Base-by-base conservation (phyloP, 1,139 yeast species). In the Geotrichum cucujoidarum region DNA sequence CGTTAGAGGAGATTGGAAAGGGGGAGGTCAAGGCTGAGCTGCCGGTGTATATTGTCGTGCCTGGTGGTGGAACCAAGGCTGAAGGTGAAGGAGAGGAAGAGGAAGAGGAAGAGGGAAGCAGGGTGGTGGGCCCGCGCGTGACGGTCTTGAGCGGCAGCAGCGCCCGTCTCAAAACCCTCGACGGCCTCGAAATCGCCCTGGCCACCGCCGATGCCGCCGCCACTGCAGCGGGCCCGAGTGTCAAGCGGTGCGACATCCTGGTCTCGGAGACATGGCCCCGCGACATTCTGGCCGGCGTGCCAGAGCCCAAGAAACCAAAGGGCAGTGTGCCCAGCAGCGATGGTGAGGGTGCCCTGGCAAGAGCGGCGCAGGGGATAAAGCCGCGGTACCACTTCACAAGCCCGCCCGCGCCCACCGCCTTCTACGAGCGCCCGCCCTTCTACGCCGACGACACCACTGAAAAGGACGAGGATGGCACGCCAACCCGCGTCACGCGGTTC, bases 381-480 rank as follows among this genome's bases (percentile, higher is more conserved):
- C 62, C 64, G 2, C 50, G 58, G 16, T 60, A 60, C 40, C 55
- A 50, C 25, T 55, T 60, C 47, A 54, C 48, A 8, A 45, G 53
- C 10, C 14, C 11, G 2, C n/a, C 21, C 10, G 30, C 5, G 4
- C n/a, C 11, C 2, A 18, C 40, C 3, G 13, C 40, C 3, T 59
- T 54, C 40, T 58, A 58, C 56, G 65, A 62, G 45, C 53, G 62
- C 14, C 50, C 52, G 10, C 64, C 65, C 0, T 61, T 53, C 47
- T 47, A 42, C 17, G 48, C 58, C 41, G 45, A 46, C 10, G 42
- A 27, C 10, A 55, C 39, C 11, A 35, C 43, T 17, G 40, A 48
- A 1, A 52, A 44, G 1, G 47, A 42, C 1, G 43, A 36, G 7
- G 31, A 45, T 27, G 30, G 29, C 14, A 13, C 14, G 17, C 36